Base-by-base conservation (phyloP, 306 rosid species). In the Trifolium pratense region DNA sequence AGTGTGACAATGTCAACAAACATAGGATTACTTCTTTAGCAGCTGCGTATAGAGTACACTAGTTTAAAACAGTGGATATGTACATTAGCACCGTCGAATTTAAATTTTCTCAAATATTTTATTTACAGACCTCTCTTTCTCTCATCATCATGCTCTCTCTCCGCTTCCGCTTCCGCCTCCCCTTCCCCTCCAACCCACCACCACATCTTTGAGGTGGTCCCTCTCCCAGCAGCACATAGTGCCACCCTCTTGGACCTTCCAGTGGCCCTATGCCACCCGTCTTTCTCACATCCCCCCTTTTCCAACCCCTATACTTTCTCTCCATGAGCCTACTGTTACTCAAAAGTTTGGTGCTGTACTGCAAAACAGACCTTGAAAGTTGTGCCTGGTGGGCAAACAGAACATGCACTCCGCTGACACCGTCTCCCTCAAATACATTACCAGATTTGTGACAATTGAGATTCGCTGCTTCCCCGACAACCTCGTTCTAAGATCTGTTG, bases 21-120 rank as follows among this genome's bases (percentile, higher is more conserved):
- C 63, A 26, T 18, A 74, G 48, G 77, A 64, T 70, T 75, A 21
- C 20, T 49, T 55, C 52, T 57, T 21, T 48, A 21, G 51, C 17
- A 55, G 61, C 61, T 9, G n/a, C 9, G 61, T 48, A 52, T 21
- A 21, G n/a, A 55, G 32, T 55, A 21, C 14, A 17, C 60, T 10
- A 55, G 5, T 55, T 55, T 21, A 55, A 55, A 55, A 55, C 3
- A 3, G 60, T 8, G 25, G 59, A 53, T 53, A 25, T 8, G 58
- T 9, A 52, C 20, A 18, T 52, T 52, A 53, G 29, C 29, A 53
- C 25, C 7, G n/a, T 29, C 3, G n/a, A 55, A 55, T 4, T 55
- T 55, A 9, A 11, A 20, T 55, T 55, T 55, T 55, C 31, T 20
- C 31, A 55, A 55, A 21, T 55, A 21, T 21, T 55, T 55, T 55